These are phyloP conservation scores for Raffaelea albimanens DNA, from an alignment of 2,329 filamentous ascomycete genomes.

Conservation along the genomic window DNA sequence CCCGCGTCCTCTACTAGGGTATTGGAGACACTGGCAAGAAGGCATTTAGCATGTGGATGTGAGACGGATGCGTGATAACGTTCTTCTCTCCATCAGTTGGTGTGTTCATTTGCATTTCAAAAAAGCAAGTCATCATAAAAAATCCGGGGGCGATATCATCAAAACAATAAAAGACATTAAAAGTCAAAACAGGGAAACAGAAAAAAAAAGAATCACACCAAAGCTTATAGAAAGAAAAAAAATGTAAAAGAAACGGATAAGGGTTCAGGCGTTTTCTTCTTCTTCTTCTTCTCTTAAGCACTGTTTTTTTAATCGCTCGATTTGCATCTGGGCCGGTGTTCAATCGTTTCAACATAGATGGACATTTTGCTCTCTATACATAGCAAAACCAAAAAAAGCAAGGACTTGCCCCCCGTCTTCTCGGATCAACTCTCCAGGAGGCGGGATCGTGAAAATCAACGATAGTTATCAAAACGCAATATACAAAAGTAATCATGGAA, in stretches of 20 bases:
- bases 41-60: too few species aligned
- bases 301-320: slow-evolving; percentile 1
- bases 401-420: background rate
- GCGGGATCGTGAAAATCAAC: background rate
- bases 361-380: background rate
- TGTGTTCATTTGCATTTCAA: background rate
- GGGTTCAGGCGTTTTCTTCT: too few species aligned
- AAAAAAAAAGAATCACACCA: background rate
- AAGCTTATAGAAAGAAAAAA: background rate
- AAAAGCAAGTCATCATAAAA: background rate
- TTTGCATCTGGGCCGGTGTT: slow-evolving; percentile 7
- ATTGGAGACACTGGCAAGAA: too few species aligned
- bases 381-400: background rate
- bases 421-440: background rate
- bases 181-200: background rate
- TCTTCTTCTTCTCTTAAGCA: background rate
- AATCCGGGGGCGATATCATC: too few species aligned
- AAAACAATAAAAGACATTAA: too few species aligned
- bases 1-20: slow-evolving; percentile 34
- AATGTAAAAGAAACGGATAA: slow-evolving; percentile 1
- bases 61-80: background rate
- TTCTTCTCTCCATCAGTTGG: too few species aligned
- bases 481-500: too few species aligned
- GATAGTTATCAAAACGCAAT: too few species aligned
- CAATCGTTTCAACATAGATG: slow-evolving; percentile 15